Conservation (phyloP, 352 stramenopile species). For the Phytopythium montanum region DNA sequence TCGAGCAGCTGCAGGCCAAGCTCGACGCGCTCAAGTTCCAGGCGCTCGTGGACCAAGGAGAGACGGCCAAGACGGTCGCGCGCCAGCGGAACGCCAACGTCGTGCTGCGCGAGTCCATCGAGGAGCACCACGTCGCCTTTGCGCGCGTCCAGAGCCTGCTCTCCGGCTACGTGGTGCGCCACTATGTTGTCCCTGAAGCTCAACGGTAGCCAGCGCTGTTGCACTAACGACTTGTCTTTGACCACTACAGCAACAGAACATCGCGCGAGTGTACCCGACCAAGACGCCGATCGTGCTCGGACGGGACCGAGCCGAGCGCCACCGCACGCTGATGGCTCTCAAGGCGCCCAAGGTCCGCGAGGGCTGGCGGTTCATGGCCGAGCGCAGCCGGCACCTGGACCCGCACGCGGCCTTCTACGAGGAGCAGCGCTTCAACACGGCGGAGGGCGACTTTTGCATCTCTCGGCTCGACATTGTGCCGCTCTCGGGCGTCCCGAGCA, state of each 20-base stretch:
- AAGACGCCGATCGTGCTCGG: constrained; percentile 32
- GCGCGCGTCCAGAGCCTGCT: constrained; percentile 27
- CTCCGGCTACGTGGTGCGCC: constrained; percentile 12
- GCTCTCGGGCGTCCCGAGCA: constrained; percentile 20
- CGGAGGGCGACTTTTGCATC: constrained; percentile 34
- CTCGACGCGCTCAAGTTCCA: constrained; percentile 35
- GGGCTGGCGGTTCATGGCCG: constrained; percentile 26
- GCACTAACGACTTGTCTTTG: not conserved
- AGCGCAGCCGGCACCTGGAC: constrained; percentile 22
- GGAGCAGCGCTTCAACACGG: constrained; percentile 37
- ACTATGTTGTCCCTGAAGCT: not conserved
- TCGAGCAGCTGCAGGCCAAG: constrained; percentile 25
- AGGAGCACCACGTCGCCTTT: constrained; percentile 32
- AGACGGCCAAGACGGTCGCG: constrained; percentile 10
- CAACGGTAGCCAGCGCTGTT: not conserved
- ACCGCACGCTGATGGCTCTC: constrained; percentile 20
- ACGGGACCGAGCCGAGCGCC: constrained; percentile 20
- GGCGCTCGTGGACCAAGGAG: constrained; percentile 15
- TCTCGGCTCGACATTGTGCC: constrained; percentile 39
- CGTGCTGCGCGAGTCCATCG: constrained; percentile 24
- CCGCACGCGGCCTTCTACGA: constrained; percentile 25
- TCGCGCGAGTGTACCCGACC: constrained; percentile 24
- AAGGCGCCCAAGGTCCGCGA: constrained; percentile 25
- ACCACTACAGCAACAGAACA: constrained; percentile 14
- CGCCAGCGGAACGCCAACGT: constrained; percentile 2